These are phyloP conservation scores for Calocybe gangraenosa DNA, from an alignment of 768 basidiomycete genomes.

Conservation along the genomic window DNA sequence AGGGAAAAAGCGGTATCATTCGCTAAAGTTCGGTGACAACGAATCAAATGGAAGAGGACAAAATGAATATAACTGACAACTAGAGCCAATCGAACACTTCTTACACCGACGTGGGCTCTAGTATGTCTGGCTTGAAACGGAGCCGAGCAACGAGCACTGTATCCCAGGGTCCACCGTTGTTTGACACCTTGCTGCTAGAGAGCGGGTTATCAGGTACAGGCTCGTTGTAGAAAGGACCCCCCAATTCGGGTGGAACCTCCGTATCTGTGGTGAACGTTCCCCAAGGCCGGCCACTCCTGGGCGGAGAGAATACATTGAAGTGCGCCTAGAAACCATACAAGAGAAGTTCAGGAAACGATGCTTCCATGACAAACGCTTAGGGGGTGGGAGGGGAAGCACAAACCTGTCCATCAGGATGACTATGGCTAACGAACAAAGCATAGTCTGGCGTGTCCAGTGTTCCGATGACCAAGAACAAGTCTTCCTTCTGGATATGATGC, in stretches of 20 bases:
- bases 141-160: constrained; percentile 61
- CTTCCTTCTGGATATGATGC: constrained; percentile 53
- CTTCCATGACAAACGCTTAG: too few species aligned
- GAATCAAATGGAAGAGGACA: too few species aligned
- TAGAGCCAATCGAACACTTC: too few species aligned
- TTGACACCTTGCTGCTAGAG: constrained; percentile 54
- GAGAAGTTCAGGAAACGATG: too few species aligned
- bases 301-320: constrained; percentile 64
- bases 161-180: constrained; percentile 40
- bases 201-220: constrained; percentile 26
- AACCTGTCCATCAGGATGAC: constrained; percentile 58
- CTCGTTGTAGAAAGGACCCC: constrained; percentile 48
- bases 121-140: constrained; percentile 59
- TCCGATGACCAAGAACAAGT: constrained; percentile 64
- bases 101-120: constrained; percentile 47
- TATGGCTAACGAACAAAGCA: constrained; percentile 72
- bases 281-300: constrained; percentile 59
- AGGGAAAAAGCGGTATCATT: too few species aligned
- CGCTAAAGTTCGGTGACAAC: too few species aligned
- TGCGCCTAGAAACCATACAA: constrained; percentile 39
- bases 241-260: constrained; percentile 32
- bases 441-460: constrained; percentile 68
- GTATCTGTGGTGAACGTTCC: constrained; percentile 65
- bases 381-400: too few species aligned
- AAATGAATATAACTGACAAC: too few species aligned